These are phyloP conservation scores for Aspergillus ochraceoroseus DNA, from an alignment of 2,329 filamentous ascomycete genomes.

Conservation along the genomic window DNA sequence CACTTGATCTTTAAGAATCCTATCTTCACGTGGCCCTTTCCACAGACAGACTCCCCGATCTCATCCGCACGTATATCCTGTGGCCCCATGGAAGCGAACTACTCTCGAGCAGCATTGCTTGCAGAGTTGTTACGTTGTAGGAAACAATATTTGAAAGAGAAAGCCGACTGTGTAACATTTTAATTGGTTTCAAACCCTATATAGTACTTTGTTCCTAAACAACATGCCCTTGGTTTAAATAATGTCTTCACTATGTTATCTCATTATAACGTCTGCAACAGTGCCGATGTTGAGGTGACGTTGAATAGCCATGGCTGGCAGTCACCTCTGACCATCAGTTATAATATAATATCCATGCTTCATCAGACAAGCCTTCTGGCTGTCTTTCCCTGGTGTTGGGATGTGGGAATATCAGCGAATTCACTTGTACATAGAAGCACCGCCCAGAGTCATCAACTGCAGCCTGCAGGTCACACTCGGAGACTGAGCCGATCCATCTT, in stretches of 20 bases:
- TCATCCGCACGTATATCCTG: conserved; percentile 36
- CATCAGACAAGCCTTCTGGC: conserved; percentile 10
- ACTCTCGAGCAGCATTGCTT: no score
- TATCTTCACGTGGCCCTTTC: conserved; percentile 49
- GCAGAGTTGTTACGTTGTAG: no score
- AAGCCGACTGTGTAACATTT: no score
- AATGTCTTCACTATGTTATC: no score
- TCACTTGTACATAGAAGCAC: not conserved
- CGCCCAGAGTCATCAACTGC: not conserved
- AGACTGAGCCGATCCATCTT: not conserved
- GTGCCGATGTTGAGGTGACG: not conserved
- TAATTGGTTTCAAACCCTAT: no score
- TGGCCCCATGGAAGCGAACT: conserved; percentile 35
- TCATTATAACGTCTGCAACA: no score
- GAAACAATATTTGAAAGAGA: no score
- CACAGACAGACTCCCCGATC: conserved; percentile 38
- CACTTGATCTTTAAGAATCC: not conserved
- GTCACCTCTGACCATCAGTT: not conserved
- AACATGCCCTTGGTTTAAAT: no score
- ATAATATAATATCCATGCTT: no score
- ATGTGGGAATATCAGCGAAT: not conserved
- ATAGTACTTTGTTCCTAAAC: no score
- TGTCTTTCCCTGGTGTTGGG: not conserved
- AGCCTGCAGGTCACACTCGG: not conserved
- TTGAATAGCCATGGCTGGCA: no score